These are phyloP conservation scores for Mortierella sp. DNA, from an alignment of 371 early-diverging fungal species.

Conservation along the genomic window DNA sequence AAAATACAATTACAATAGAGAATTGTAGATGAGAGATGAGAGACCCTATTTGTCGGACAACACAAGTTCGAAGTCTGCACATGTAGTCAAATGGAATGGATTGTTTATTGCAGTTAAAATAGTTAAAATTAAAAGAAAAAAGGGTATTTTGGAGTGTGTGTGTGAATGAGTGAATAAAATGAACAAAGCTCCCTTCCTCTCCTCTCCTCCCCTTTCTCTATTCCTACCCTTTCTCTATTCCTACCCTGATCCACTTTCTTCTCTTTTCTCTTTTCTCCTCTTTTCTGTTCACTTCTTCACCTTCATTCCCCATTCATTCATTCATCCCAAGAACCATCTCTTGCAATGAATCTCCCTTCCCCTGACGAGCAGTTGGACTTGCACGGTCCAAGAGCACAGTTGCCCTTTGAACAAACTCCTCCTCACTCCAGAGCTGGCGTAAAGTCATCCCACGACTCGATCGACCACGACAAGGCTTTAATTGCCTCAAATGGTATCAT, in stretches of 20 bases:
- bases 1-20: too few relatives aligned
- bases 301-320: background rate
- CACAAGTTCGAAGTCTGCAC: too few relatives aligned
- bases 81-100: too few relatives aligned
- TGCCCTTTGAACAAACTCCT: conserved; percentile 54
- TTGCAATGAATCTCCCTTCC: conserved; percentile 50
- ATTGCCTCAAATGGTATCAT: conserved; percentile 45
- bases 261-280: background rate
- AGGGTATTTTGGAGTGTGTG: too few relatives aligned
- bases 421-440: conserved; percentile 45
- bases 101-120: too few relatives aligned
- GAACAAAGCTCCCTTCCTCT: too few relatives aligned
- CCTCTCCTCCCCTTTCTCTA: background rate
- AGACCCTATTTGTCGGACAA: too few relatives aligned
- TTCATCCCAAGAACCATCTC: background rate
- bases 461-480: conserved; percentile 32
- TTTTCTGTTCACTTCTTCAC: background rate
- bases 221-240: background rate
- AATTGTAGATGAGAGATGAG: too few relatives aligned
- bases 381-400: conserved; percentile 51
- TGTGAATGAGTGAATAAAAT: too few relatives aligned
- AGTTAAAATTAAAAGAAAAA: too few relatives aligned
- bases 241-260: too few relatives aligned
- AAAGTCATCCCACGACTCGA: conserved; percentile 49
- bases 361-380: conserved; percentile 56